phyloP scores from a whole-genome alignment of 495 filamentous ascomycete species.

The Chaetomium tenue region DNA sequence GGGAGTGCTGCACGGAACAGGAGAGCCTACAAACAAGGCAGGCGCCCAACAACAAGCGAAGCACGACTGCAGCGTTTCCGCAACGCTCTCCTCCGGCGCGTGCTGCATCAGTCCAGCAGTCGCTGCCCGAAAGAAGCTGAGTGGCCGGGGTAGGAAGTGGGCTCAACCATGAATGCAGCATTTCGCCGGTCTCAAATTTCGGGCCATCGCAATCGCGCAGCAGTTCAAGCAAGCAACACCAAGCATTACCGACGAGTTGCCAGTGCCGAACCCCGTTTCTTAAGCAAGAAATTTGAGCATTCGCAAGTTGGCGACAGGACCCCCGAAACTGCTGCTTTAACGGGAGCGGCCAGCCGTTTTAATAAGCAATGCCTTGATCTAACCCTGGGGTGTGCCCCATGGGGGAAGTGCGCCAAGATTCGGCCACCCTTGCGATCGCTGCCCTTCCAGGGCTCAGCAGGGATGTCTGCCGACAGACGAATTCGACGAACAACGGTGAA shows the following conservation, averaged over 20 bases:
- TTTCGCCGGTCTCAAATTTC: conserved; percentile 9
- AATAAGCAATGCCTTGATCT: conserved; percentile 13
- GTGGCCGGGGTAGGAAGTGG: not conserved
- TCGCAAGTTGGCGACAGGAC: not conserved
- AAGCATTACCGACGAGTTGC: not conserved
- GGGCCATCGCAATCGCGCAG: conserved; percentile 8
- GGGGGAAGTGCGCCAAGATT: conserved; percentile 10
- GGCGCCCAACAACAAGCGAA: not conserved
- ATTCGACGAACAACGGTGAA: not conserved
- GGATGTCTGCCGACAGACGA: not conserved
- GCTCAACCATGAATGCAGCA: conserved; percentile 5
- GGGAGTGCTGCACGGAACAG: conserved; percentile 2
- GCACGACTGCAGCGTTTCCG: conserved; percentile 13
- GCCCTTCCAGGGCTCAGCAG: conserved; percentile 9
- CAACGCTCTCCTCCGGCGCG: conserved; percentile 11
- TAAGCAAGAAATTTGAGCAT: not conserved
- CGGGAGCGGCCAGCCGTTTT: not conserved
- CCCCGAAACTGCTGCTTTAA: not conserved
- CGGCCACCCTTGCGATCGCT: not conserved
- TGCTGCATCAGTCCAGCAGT: conserved; percentile 11
- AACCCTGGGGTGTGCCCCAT: not conserved
- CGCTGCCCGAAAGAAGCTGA: conserved; percentile 7
- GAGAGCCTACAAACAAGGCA: conserved; percentile 9
- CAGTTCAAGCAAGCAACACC: conserved; percentile 6
- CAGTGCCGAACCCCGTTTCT: conserved; percentile 5